phyloP scores from a whole-genome alignment of 441 rosid genomes.

The Corymbia calophylla region DNA sequence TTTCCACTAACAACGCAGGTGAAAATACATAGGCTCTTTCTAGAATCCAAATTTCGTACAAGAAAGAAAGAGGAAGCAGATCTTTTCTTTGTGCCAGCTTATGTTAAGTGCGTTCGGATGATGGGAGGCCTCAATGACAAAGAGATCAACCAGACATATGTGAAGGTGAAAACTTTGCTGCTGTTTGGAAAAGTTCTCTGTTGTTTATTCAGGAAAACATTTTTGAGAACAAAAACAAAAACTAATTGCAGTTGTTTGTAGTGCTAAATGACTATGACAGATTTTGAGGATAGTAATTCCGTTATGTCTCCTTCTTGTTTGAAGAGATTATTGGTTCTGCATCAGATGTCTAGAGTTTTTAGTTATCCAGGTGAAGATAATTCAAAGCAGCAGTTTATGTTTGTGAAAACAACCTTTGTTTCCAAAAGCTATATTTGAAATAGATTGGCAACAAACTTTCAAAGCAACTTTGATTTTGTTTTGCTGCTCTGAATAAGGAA shows the following conservation, averaged over 20 bases:
- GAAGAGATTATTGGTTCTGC: neutral
- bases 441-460: neutral
- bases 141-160: conserved; percentile 82
- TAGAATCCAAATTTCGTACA: conserved; percentile 61
- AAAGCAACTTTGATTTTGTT: neutral
- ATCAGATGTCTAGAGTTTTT: neutral
- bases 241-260: neutral
- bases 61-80: conserved; percentile 77
- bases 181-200: neutral
- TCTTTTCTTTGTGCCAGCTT: conserved; percentile 92
- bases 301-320: neutral
- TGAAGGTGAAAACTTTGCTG: conserved; percentile 36
- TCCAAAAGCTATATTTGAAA: neutral
- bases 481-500: neutral
- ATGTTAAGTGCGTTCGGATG: conserved; percentile 85
- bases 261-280: neutral
- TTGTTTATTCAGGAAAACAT: neutral
- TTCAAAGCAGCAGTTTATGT: neutral
- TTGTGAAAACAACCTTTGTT: neutral
- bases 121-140: conserved; percentile 89
- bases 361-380: neutral
- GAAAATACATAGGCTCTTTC: conserved; percentile 63
- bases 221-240: neutral
- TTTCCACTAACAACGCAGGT: conserved; percentile 34
- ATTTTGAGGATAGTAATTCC: neutral